A percentile compares a stretch with the other conserved stretches of the same genome.
phyloP scores from a whole-genome alignment of 345 rosid genomes.

The Eucalyptus lansdowneana region DNA sequence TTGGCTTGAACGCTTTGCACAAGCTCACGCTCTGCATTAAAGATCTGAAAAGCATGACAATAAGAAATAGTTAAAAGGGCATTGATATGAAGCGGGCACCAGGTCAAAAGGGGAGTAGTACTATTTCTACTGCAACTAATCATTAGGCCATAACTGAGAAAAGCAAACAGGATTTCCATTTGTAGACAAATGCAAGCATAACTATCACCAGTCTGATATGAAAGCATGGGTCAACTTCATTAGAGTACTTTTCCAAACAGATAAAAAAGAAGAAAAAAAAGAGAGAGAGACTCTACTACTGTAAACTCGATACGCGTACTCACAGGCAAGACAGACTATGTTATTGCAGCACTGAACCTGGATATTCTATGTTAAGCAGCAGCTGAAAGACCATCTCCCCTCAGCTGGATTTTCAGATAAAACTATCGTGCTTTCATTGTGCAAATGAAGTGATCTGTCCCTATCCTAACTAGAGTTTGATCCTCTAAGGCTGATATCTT shows the following conservation, averaged over 20 bases:
- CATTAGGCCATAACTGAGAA: background rate
- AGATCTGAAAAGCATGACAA: constrained; percentile 28
- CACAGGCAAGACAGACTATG: background rate
- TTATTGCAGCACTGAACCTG: background rate
- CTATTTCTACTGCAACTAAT: background rate
- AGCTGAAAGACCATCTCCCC: background rate
- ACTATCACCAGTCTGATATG: background rate
- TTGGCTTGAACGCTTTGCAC: constrained; percentile 81
- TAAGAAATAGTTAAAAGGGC: background rate
- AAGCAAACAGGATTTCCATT: background rate
- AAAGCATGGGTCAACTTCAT: background rate
- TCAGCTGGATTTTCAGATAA: background rate
- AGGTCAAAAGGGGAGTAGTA: background rate
- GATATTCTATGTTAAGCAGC: background rate
- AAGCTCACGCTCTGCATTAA: constrained; percentile 68
- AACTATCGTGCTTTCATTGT: background rate
- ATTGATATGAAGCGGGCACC: background rate
- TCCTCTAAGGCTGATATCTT: background rate
- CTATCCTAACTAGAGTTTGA: background rate
- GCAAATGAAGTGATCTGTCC: background rate
- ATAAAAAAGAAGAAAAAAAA: background rate
- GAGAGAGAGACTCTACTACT: background rate
- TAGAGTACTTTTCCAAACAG: background rate
- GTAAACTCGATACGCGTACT: background rate
- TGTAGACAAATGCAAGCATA: background rate